Conservation (phyloP, 768 basidiomycete species). For the Amanita exitialis region DNA sequence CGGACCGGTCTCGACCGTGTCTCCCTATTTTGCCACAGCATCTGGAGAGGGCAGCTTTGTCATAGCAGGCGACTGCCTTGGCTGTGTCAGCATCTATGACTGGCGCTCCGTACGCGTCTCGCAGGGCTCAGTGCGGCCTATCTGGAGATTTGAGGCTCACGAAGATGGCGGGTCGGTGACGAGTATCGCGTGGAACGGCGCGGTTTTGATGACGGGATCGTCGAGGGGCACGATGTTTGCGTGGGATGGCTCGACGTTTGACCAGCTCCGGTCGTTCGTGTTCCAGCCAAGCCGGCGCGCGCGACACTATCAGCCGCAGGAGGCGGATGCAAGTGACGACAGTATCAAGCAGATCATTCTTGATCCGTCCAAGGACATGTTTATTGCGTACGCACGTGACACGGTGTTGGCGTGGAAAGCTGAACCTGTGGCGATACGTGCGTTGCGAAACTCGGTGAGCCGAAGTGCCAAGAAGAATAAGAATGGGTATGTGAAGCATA, state of each 20-base stretch:
- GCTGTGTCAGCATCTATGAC: slow-evolving; percentile 53
- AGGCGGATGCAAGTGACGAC: slow-evolving; percentile 19
- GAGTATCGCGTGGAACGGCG: slow-evolving; percentile 48
- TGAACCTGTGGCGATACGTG: slow-evolving; percentile 29
- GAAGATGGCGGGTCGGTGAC: slow-evolving; percentile 50
- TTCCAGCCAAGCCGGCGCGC: slow-evolving; percentile 25
- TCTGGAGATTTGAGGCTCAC: slow-evolving; percentile 51
- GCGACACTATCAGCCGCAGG: not conserved
- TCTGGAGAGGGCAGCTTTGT: slow-evolving; percentile 36
- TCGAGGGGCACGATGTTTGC: slow-evolving; percentile 45
- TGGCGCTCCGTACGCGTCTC: slow-evolving; percentile 21
- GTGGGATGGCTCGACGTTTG: slow-evolving; percentile 60
- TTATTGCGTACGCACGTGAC: slow-evolving; percentile 53
- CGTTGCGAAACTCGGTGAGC: slow-evolving; percentile 18
- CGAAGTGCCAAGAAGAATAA: slow-evolving; percentile 17
- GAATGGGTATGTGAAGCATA: slow-evolving; percentile 27
- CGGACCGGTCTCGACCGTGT: slow-evolving; percentile 39
- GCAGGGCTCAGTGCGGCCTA: slow-evolving; percentile 19
- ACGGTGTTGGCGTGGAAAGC: slow-evolving; percentile 62
- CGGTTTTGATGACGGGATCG: slow-evolving; percentile 59
- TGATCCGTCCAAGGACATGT: slow-evolving; percentile 36
- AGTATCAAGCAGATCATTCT: slow-evolving; percentile 49
- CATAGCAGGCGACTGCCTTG: slow-evolving; percentile 54
- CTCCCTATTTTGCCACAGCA: slow-evolving; percentile 35
- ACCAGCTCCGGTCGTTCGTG: slow-evolving; percentile 42